phyloP scores from a whole-genome alignment of 495 filamentous ascomycete species.

The Pseudoneurospora amorphoporcata region DNA sequence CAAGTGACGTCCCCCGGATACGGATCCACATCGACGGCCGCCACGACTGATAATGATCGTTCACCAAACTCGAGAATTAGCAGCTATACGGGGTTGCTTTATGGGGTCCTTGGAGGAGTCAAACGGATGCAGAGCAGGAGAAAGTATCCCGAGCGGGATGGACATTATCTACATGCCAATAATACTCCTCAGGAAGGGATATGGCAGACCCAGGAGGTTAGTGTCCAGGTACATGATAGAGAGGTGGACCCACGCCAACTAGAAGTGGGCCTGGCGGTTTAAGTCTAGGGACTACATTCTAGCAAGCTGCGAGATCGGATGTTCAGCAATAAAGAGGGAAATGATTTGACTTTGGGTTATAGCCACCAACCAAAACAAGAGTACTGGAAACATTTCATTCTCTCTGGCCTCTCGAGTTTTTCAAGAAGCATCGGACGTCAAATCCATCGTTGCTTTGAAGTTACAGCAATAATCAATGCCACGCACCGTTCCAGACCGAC shows the following conservation, averaged over 20 bases:
- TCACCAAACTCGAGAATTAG: neutral
- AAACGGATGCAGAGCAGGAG: neutral
- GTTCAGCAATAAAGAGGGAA: neutral
- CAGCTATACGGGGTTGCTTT: neutral
- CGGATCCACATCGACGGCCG: neutral
- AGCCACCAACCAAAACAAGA: no score
- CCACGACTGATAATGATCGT: neutral
- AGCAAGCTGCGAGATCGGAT: neutral
- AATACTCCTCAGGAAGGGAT: neutral
- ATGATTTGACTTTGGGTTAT: neutral
- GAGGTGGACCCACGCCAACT: neutral
- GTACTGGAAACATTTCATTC: neutral
- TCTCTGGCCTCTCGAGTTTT: no score
- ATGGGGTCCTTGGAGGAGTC: neutral
- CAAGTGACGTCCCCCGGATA: neutral
- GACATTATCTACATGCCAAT: neutral
- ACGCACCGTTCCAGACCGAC: neutral
- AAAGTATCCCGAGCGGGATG: neutral
- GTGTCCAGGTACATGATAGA: conserved; percentile 1
- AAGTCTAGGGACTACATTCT: no score
- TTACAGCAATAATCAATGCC: neutral
- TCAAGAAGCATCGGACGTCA: no score
- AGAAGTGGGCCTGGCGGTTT: neutral
- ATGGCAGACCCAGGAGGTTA: conserved; percentile 12
- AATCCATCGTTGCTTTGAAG: neutral